Conservation (phyloP, 176 grass and related monocot species). For the Oropetium thomaeum region DNA sequence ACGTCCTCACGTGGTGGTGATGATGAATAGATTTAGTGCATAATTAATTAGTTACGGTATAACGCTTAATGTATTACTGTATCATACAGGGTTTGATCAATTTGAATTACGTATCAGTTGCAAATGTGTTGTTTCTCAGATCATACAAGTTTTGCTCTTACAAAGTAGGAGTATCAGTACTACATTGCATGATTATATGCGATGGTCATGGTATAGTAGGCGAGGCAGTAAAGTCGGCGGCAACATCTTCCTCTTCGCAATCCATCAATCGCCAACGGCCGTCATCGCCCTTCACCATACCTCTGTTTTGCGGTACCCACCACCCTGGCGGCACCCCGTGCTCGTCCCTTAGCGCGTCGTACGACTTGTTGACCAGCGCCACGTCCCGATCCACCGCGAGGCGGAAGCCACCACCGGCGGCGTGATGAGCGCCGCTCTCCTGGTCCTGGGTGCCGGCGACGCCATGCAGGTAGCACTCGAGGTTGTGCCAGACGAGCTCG, state of each 20-base stretch:
- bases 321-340: slow-evolving; percentile 42
- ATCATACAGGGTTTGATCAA: background rate
- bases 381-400: slow-evolving; percentile 55
- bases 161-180: too few species aligned
- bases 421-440: too few species aligned
- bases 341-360: slow-evolving; percentile 44
- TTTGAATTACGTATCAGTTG: too few species aligned
- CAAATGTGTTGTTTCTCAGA: too few species aligned
- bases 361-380: slow-evolving; percentile 55
- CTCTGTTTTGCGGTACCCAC: slow-evolving; percentile 49
- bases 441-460: slow-evolving; percentile 41
- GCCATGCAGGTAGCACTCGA: slow-evolving; percentile 67
- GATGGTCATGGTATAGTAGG: background rate
- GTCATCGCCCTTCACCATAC: slow-evolving; percentile 36
- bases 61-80: background rate
- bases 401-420: slow-evolving; percentile 24
- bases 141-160: too few species aligned
- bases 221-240: too few species aligned
- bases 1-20: too few species aligned
- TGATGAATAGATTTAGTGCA: background rate
- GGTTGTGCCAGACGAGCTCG: slow-evolving; percentile 45
- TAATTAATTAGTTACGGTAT: background rate
- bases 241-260: slow-evolving; percentile 21
- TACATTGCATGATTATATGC: too few species aligned
- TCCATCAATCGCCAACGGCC: slow-evolving; percentile 51